These are phyloP conservation scores for Tritrichomonas foetus DNA, from an alignment of 208 protist genomes.

Conservation along the genomic window DNA sequence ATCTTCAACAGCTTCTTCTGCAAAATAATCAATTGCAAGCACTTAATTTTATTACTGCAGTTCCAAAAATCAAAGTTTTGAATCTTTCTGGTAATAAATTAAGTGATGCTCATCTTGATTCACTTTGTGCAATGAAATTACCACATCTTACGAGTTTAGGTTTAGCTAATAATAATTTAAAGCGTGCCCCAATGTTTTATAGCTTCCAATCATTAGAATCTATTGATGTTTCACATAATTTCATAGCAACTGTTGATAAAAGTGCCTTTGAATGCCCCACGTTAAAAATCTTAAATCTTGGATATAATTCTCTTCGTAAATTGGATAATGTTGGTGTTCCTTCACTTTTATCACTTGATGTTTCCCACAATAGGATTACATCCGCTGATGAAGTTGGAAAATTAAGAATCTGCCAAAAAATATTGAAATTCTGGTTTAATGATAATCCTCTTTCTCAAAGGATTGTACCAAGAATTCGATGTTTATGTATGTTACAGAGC, in stretches of 20 bases:
- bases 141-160: neutral
- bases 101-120: neutral
- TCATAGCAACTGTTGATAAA: neutral
- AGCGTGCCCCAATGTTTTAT: neutral
- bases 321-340: neutral
- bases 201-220: neutral
- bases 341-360: neutral
- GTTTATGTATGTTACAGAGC: neutral
- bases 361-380: conserved; percentile 24
- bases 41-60: neutral
- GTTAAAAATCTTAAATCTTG: neutral
- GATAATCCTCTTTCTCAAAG: neutral
- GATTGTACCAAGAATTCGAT: neutral
- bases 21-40: neutral
- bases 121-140: neutral
- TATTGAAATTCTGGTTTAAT: neutral
- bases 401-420: neutral
- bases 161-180: neutral
- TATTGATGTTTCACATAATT: neutral
- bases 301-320: neutral
- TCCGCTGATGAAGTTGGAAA: conserved; percentile 7
- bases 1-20: neutral
- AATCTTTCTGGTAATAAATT: conserved; percentile 7
- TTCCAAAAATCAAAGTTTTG: neutral
- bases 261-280: neutral